These are phyloP conservation scores for Aspergillus niger DNA, from an alignment of 2,329 filamentous ascomycete genomes.

Conservation along the genomic window DNA sequence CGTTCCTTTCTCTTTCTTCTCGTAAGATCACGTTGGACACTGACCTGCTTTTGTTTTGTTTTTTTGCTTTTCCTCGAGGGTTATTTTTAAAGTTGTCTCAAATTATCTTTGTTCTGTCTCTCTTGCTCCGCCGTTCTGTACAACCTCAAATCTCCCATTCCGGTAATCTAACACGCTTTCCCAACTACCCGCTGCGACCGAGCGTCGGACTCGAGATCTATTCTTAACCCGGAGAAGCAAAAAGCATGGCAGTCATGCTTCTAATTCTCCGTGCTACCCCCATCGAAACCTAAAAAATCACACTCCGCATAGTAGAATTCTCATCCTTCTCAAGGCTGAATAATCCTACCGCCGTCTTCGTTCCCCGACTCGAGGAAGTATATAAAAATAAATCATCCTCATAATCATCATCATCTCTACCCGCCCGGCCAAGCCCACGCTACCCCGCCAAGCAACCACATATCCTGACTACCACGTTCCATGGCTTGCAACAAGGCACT, in stretches of 20 bases:
- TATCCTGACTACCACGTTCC: conserved; percentile 8
- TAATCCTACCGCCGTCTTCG: neutral
- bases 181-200: neutral
- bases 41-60: neutral
- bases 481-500: conserved; percentile 6
- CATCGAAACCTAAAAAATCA: neutral
- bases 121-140: neutral
- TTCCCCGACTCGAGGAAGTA: neutral
- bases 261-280: neutral
- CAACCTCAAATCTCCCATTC: neutral
- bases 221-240: neutral
- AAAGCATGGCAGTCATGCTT: neutral
- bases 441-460: conserved; percentile 5
- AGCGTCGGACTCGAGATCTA: neutral
- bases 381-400: neutral
- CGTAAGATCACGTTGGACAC: too few species aligned
- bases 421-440: neutral
- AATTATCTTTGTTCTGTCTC: neutral
- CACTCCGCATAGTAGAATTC: neutral
- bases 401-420: neutral
- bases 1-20: neutral
- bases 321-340: neutral
- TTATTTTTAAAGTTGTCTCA: conserved; percentile 4
- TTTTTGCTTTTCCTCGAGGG: neutral
- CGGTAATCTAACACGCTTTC: neutral